Percentiles rank a stretch among this genome's conserved stretches.
Conservation (phyloP, 768 basidiomycete species). For the Amylocystis lapponica region DNA sequence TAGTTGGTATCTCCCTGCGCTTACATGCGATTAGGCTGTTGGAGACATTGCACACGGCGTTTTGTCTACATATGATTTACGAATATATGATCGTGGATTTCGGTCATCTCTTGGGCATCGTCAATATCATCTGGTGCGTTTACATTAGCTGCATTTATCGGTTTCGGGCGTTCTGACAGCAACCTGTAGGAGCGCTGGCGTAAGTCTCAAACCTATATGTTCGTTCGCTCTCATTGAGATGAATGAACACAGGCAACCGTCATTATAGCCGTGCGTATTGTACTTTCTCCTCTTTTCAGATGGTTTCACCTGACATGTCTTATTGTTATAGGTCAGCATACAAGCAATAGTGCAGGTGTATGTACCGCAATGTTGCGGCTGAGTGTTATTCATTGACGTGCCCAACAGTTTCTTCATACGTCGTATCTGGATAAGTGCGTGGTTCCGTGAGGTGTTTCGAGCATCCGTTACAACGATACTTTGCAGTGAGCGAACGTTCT, state of each 20-base stretch:
- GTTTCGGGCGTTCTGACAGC: background rate
- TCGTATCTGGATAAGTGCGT: conserved; percentile 5
- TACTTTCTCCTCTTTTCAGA: background rate
- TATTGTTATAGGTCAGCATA: background rate
- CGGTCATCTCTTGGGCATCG: background rate
- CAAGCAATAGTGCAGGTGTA: conserved; percentile 2
- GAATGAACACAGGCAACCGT: background rate
- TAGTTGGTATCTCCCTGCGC: too few species aligned
- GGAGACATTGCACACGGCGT: conserved; percentile 2
- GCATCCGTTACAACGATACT: too few species aligned
- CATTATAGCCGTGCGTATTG: background rate
- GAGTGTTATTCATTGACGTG: background rate
- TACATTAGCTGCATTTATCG: too few species aligned
- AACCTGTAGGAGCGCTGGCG: conserved; percentile 2
- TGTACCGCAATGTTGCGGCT: background rate
- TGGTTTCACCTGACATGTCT: background rate
- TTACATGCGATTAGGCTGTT: background rate
- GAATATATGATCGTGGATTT: conserved; percentile 3
- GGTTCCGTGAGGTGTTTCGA: background rate
- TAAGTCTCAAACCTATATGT: background rate
- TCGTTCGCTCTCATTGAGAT: background rate
- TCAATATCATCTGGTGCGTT: conserved; percentile 4
- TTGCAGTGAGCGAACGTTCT: conserved; percentile 7
- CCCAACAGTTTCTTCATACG: conserved; percentile 5
- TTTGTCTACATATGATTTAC: conserved; percentile 3